These are phyloP conservation scores for Prosopis cineraria DNA, from an alignment of 306 rosid species.

Conservation along the genomic window DNA sequence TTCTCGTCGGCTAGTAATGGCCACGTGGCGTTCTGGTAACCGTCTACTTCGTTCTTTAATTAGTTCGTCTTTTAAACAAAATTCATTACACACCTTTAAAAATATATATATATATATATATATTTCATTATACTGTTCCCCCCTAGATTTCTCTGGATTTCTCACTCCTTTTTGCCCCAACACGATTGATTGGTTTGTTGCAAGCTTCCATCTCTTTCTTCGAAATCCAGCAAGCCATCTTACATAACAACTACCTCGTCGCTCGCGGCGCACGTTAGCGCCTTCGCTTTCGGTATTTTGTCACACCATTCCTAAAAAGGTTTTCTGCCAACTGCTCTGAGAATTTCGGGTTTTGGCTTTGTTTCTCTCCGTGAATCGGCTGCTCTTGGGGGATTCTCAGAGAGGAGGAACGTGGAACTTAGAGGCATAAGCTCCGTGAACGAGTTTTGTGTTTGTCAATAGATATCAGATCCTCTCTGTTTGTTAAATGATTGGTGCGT, in stretches of 20 bases:
- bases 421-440: not conserved
- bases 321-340: not conserved
- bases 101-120: too few relatives aligned
- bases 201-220: slow-evolving; percentile 22
- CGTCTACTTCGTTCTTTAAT: not conserved
- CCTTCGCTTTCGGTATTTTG: not conserved
- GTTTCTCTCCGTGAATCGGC: not conserved
- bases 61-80: not conserved
- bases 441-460: slow-evolving; percentile 14
- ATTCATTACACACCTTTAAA: not conserved
- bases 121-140: not conserved
- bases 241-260: not conserved
- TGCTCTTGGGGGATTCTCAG: not conserved
- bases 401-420: not conserved
- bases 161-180: not conserved
- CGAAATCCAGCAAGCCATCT: slow-evolving; percentile 3
- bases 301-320: not conserved
- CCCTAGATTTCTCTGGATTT: not conserved
- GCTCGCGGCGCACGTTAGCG: slow-evolving; percentile 35
- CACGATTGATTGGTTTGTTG: slow-evolving; percentile 10
- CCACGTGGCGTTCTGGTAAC: slow-evolving; percentile 21
- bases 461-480: slow-evolving; percentile 15
- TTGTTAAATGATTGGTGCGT: slow-evolving; percentile 29
- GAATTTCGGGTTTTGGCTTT: not conserved
- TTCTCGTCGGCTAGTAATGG: not conserved